A percentile compares a stretch with the other conserved stretches of the same genome.
Evolutionary conservation across 371 early-diverging fungal species (phyloP).

Genomic region (Mortierella sp.): DNA sequence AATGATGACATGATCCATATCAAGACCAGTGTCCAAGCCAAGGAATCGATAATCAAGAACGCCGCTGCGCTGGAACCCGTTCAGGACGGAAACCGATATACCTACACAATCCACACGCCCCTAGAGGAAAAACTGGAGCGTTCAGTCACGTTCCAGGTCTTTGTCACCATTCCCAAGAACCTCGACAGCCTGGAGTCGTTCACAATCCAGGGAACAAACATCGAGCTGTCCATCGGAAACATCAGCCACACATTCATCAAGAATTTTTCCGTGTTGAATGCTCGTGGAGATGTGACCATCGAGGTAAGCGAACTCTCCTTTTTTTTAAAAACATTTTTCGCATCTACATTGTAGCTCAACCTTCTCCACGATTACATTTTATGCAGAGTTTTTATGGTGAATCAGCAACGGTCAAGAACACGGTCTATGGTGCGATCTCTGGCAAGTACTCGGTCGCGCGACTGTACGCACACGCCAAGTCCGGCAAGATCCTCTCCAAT

Average conservation of each 20-base stretch:
- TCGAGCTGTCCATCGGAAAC: constrained; percentile 50
- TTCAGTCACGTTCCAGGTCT: constrained; percentile 44
- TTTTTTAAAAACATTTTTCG: no score
- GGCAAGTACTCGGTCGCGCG: constrained; percentile 49
- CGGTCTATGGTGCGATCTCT: constrained; percentile 16
- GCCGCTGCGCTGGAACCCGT: constrained; percentile 42
- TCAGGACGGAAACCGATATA: constrained; percentile 46
- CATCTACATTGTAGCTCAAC: not conserved
- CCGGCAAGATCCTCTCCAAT: constrained; percentile 32
- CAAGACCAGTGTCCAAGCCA: constrained; percentile 46
- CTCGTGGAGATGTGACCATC: constrained; percentile 29
- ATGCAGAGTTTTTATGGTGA: constrained; percentile 47
- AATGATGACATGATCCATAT: constrained; percentile 51
- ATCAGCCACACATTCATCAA: constrained; percentile 47
- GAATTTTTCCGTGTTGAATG: constrained; percentile 14
- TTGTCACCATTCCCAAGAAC: constrained; percentile 40
- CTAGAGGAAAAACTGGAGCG: constrained; percentile 29
- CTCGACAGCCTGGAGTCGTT: constrained; percentile 47
- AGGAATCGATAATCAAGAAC: constrained; percentile 44
- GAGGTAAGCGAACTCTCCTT: constrained; percentile 28
- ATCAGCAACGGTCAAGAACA: constrained; percentile 28
- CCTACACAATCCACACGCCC: constrained; percentile 50
- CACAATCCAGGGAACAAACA: constrained; percentile 27
- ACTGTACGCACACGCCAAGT: constrained; percentile 20
- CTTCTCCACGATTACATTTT: not conserved